phyloP scores from a whole-genome alignment of 1,284 basidiomycete species.

The Mycosarcoma maydis region DNA sequence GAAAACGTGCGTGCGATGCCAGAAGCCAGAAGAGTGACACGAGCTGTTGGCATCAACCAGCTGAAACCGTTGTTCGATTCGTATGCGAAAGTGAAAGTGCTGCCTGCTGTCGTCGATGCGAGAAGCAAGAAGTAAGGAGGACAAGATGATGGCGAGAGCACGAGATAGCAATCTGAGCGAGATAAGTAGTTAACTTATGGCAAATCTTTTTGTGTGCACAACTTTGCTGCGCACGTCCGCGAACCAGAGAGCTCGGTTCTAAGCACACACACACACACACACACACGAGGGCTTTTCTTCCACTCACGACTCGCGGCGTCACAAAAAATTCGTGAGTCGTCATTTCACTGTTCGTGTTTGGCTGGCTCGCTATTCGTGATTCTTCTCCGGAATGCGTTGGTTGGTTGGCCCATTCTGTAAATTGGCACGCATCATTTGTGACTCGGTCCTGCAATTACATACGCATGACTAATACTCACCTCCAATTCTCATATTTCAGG shows the following conservation, averaged over 20 bases:
- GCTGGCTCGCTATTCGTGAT: too few relatives aligned
- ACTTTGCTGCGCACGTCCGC: too few relatives aligned
- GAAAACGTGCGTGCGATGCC: constrained; percentile 21
- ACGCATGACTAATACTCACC: constrained; percentile 4
- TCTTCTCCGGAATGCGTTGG: too few relatives aligned
- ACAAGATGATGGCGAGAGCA: neutral
- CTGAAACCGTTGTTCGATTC: too few relatives aligned
- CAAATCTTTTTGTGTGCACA: too few relatives aligned
- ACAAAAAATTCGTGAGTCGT: too few relatives aligned
- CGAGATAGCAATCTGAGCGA: neutral
- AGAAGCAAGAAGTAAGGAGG: neutral
- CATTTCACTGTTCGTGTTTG: too few relatives aligned
- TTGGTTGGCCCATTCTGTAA: too few relatives aligned
- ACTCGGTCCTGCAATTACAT: constrained; percentile 21
- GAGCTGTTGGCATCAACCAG: constrained; percentile 35
- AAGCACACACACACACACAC: too few relatives aligned
- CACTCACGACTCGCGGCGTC: too few relatives aligned
- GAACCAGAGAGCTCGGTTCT: too few relatives aligned
- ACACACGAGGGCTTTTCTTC: too few relatives aligned
- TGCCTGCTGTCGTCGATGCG: neutral
- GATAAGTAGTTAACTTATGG: neutral
- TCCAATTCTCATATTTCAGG: constrained; percentile 15
- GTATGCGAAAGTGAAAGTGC: neutral
- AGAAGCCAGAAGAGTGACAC: constrained; percentile 27
- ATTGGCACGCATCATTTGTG: constrained; percentile 22